A percentile compares a stretch with the other conserved stretches of the same genome.
phyloP scores from a whole-genome alignment of 2,329 filamentous ascomycete genomes.

The Penicillium aurantiogriseum region DNA sequence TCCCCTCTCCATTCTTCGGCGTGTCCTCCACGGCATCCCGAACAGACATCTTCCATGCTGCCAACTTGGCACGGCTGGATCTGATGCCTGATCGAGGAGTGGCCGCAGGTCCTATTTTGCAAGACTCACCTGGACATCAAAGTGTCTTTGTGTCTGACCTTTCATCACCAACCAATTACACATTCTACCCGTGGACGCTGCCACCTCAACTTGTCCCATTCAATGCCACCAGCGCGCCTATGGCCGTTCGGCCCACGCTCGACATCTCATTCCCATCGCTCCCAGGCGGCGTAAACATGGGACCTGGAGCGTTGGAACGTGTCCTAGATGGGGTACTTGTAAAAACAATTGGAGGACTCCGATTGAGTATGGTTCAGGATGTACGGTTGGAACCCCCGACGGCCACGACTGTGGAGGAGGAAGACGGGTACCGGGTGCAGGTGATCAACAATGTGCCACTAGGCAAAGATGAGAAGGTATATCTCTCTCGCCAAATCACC shows the following conservation, averaged over 20 bases:
- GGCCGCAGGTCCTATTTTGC: slow-evolving; percentile 56
- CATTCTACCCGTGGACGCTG: slow-evolving; percentile 90
- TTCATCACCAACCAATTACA: slow-evolving; percentile 70
- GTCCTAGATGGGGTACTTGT: slow-evolving; percentile 60
- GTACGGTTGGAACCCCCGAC: slow-evolving; percentile 30
- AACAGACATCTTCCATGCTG: slow-evolving; percentile 81
- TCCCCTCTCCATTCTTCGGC: slow-evolving; percentile 61
- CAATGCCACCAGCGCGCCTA: slow-evolving; percentile 73
- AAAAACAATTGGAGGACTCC: slow-evolving; percentile 59
- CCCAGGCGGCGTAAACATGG: slow-evolving; percentile 46
- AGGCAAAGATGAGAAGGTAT: slow-evolving; percentile 83
- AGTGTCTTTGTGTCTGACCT: slow-evolving; percentile 56
- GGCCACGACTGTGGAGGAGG: slow-evolving; percentile 11
- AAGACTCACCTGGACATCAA: slow-evolving; percentile 55
- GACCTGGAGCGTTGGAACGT: slow-evolving; percentile 54
- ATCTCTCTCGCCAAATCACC: slow-evolving; percentile 72
- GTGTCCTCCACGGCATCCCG: slow-evolving; percentile 78
- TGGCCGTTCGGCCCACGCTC: slow-evolving; percentile 69
- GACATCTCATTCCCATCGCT: slow-evolving; percentile 65
- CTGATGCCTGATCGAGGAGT: slow-evolving; percentile 62
- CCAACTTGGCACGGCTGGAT: slow-evolving; percentile 78
- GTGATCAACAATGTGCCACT: slow-evolving; percentile 77
- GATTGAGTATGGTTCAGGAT: slow-evolving; percentile 52
- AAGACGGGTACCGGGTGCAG: slow-evolving; percentile 58
- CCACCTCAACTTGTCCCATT: slow-evolving; percentile 70